phyloP scores from a whole-genome alignment of 1,284 basidiomycete genomes.

The Ganoderma meredithae region DNA sequence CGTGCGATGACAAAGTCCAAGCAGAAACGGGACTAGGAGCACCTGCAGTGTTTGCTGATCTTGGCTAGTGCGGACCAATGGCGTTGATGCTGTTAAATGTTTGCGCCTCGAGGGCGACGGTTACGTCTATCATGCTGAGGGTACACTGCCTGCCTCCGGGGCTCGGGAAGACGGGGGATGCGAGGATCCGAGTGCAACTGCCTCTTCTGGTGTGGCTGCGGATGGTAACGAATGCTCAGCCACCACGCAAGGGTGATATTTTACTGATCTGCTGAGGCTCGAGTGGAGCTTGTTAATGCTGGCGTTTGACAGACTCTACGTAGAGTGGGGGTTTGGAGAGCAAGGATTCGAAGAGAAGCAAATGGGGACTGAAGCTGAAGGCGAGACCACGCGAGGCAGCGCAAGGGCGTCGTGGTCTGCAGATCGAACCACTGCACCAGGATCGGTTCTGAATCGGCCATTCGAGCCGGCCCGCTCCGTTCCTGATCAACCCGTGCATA shows the following conservation, averaged over 20 bases:
- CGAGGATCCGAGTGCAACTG: neutral
- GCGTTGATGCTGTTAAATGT: neutral
- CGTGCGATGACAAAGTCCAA: neutral
- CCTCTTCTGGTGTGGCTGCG: neutral
- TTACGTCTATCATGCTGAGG: neutral
- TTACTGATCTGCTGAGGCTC: neutral
- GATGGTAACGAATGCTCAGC: neutral
- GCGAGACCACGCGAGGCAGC: too few species aligned
- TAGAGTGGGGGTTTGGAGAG: too few species aligned
- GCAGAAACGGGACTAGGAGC: neutral
- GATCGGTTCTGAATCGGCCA: neutral
- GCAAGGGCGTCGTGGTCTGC: neutral
- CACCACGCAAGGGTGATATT: too few species aligned
- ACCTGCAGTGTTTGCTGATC: neutral
- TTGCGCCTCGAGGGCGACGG: constrained; percentile 1
- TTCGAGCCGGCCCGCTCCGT: neutral
- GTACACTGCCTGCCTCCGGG: neutral
- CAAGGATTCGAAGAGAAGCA: too few species aligned
- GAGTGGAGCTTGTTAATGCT: too few species aligned
- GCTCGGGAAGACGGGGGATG: neutral
- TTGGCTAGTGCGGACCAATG: neutral
- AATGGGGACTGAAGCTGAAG: too few species aligned
- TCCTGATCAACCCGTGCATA: neutral
- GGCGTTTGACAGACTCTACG: too few species aligned
- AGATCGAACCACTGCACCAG: constrained; percentile 8